These are phyloP conservation scores for Leccinum griseonigrum DNA, from an alignment of 1,284 basidiomycete genomes.

Conservation along the genomic window DNA sequence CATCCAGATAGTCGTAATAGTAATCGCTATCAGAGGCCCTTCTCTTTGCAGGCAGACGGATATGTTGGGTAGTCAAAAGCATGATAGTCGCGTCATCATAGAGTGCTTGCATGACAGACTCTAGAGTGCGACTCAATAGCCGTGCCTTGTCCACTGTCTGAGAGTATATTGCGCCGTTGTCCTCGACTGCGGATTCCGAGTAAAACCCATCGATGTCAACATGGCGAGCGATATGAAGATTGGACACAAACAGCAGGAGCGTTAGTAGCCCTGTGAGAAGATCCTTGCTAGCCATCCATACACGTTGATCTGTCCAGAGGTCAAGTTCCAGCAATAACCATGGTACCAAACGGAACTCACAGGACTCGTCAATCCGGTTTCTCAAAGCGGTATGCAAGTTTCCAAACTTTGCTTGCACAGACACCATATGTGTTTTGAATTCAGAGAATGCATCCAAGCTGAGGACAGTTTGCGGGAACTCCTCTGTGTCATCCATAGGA, in stretches of 20 bases:
- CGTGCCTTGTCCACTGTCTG: slow-evolving; percentile 66
- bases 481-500: slow-evolving; percentile 46
- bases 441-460: slow-evolving; percentile 53
- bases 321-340: slow-evolving; percentile 11
- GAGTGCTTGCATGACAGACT: slow-evolving; percentile 63
- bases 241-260: slow-evolving; percentile 56
- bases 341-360: slow-evolving; percentile 33
- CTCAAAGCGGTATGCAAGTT: slow-evolving; percentile 40
- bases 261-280: slow-evolving; percentile 52
- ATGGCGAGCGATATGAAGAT: slow-evolving; percentile 73
- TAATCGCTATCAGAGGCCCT: slow-evolving; percentile 37
- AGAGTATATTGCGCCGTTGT: slow-evolving; percentile 49
- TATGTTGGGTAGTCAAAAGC: slow-evolving; percentile 53
- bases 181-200: slow-evolving; percentile 40
- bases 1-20: slow-evolving; percentile 47
- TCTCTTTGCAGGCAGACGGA: slow-evolving; percentile 40
- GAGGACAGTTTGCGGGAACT: slow-evolving; percentile 49
- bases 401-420: slow-evolving; percentile 49
- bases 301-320: slow-evolving; percentile 20
- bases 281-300: slow-evolving; percentile 41
- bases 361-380: slow-evolving; percentile 37
- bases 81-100: slow-evolving; percentile 67
- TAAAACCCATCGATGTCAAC: slow-evolving; percentile 75
- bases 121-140: slow-evolving; percentile 63
- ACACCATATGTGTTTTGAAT: slow-evolving; percentile 44